Conservation (phyloP, 2,329 filamentous ascomycete species). For the Camillea tinctor region DNA sequence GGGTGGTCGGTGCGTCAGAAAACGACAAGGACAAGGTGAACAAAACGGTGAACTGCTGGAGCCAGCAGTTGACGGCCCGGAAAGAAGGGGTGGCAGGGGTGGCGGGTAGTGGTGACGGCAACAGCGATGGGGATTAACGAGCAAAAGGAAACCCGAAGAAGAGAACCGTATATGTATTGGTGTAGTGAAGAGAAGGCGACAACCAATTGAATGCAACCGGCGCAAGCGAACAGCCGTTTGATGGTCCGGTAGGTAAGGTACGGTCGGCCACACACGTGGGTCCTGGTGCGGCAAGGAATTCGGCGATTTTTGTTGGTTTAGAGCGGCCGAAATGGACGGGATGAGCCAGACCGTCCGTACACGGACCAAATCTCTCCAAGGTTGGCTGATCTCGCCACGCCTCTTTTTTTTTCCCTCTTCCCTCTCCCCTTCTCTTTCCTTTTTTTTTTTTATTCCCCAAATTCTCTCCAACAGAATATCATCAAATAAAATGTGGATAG, state of each 20-base stretch:
- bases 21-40: background rate
- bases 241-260: conserved; percentile 1
- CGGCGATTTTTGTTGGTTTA: background rate
- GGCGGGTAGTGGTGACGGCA: background rate
- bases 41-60: background rate
- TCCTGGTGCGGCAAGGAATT: conserved; percentile 5
- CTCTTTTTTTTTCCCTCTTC: too few relatives aligned
- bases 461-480: background rate
- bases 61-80: background rate
- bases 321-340: conserved; percentile 1
- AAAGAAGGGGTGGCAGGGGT: background rate
- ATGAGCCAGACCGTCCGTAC: background rate
- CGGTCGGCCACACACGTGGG: conserved; percentile 7
- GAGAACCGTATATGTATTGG: background rate
- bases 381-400: background rate
- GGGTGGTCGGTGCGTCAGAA: background rate
- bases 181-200: background rate
- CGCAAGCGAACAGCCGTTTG: background rate
- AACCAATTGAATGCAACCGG: background rate
- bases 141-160: background rate
- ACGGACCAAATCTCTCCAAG: background rate
- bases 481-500: background rate
- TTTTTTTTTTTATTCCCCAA: too few relatives aligned
- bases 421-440: too few relatives aligned
- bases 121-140: background rate